Base-by-base conservation (phyloP, 2,329 filamentous ascomycete species). In the Clarireedia sp. region DNA sequence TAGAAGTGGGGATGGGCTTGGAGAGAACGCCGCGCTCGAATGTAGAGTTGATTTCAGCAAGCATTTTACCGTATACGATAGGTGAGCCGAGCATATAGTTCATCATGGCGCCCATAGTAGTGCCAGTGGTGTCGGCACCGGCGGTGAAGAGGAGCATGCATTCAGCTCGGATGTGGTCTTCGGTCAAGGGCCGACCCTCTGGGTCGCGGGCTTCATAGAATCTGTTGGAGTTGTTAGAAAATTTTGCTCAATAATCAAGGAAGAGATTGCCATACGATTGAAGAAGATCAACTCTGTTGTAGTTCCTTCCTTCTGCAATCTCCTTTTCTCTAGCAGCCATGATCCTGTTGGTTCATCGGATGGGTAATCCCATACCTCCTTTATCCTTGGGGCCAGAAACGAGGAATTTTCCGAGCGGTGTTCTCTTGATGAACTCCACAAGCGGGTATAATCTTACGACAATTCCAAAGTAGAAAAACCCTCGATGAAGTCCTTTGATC, bases 281-380 rank as follows among this genome's bases (percentile, higher is more conserved):
- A 5, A 83, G 69, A 0, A 82, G 69, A 61, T 83, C 80, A 21
- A 75, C 68, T 4, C 75, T 72, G 1, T 71, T 72, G 5, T 67
- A 63, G 0, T 71, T 69, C 9, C 74, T 76, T 1, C 74, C 77
- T 4, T 69, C 64, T 49, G 75, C 69, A 19, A 80, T 71, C 51
- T 79, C 76, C 24, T 71, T 65, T 23, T 74, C 67, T 0, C 80
- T 72, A 58, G 79, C 67, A 21, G 68, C 63, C 55, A 82, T 74
- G 2, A 82, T 70, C 24, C 72, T 71, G 60, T 83, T 79, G 3
- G 79, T 75, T 65, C 81, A 82, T 8, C 76, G 71, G 78, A 82
- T 82, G 54, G 82, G 63, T 1, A 73, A 75, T 1, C 79, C 79
- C 36, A 82, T 79, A 0, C 78, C 79, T 12, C 72, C 75, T 40